Base-by-base conservation (phyloP, 108 stramenopile genomes). In the Hondaea fermentalgiana region DNA sequence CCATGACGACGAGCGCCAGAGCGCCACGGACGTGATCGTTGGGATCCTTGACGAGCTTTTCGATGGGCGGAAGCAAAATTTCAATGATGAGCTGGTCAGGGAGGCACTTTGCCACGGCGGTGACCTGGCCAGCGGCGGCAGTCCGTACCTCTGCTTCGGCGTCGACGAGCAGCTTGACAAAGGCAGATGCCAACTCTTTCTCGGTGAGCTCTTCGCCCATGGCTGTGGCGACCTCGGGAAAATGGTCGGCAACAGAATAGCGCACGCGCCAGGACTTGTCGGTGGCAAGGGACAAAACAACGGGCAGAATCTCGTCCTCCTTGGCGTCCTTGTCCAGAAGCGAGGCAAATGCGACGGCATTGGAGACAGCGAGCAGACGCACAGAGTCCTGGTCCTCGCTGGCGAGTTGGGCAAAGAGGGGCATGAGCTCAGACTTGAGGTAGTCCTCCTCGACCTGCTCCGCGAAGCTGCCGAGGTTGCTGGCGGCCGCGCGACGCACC, bases 351-450 rank as follows among this genome's bases (percentile, higher is more conserved):
- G 89, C 91, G 21, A 96, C 94, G 91, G 96, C 97, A 89, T 96
- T 97, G 89, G 95, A 95, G 21, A 95, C 95, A 4, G 96, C 98
- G 89, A 98, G 97, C 72, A 98, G 91, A 25, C 99, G 91, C 5
- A 99, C 97, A 16, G 96, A 96, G 88, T 99, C 99, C 89, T 98
- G 97, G 59, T 98, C 97, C 72, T 96, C 97, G 51, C 94, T 93
- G 8, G 97, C 95, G 60, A 99, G 93, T 47, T 90, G 76, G 90
- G 96, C 94, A 87, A 94, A 95, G 59, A 98, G 90, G 19, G 96
- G 95, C 19, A 97, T 90, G 44, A 97, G 88, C n/a, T 90, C 88
- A 5, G 95, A 93, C 55, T 88, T 90, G 58, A 92, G 88, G 43
- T n/a, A n/a, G 57, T 58, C 45, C 45, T 28, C 19, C 28, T 17